Base-by-base conservation (phyloP, 176 grass and related monocot species). In the Carex parvula region DNA sequence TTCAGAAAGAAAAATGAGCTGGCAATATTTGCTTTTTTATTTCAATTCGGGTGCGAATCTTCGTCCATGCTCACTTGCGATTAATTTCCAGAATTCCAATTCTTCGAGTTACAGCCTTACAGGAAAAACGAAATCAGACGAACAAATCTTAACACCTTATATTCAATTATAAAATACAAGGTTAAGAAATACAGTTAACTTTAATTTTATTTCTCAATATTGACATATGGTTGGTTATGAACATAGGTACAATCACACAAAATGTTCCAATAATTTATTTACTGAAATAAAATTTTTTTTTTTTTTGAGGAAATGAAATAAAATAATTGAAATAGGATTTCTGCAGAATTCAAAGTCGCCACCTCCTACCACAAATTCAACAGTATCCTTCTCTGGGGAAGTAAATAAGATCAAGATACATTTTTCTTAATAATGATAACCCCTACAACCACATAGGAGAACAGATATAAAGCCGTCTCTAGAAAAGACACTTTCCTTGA, bases 381-480 rank as follows among this genome's bases (percentile, higher is more conserved):
- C 22, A 57, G 16, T 79, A 79, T 54, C 41, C 35, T 55, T 79
- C 13, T 79, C 8, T 56, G 50, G 13, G 3, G n/a, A 17, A 78
- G 53, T 3, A 14, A 50, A 64, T 11, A 80, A 16, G 14, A 80
- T 94, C 84, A 91, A 48, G 63, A 56, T 12, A 94, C 76, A 87
- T 84, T 94, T 82, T 92, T 94, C 60, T 90, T 86, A 22, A 91
- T 85, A 29, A 91, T 84, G 32, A 97, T 39, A 70, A 91, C 64
- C 41, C 92, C 90, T 4, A 88, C 79, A 10, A 90, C 61, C 15
- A 88, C 56, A 68, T 89, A 89, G 1, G 53, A 93, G 69, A 67
- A 94, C 54, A 54, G 87, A 98, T 58, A 94, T 65, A 29, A 92
- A 35, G 10, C 89, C 95, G 32, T 94, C 92, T 84, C 95, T 84